Percentiles rank a stretch among this genome's conserved stretches.
Conservation (phyloP, 305 asterid genomes). For the Fraxinus platypoda region DNA sequence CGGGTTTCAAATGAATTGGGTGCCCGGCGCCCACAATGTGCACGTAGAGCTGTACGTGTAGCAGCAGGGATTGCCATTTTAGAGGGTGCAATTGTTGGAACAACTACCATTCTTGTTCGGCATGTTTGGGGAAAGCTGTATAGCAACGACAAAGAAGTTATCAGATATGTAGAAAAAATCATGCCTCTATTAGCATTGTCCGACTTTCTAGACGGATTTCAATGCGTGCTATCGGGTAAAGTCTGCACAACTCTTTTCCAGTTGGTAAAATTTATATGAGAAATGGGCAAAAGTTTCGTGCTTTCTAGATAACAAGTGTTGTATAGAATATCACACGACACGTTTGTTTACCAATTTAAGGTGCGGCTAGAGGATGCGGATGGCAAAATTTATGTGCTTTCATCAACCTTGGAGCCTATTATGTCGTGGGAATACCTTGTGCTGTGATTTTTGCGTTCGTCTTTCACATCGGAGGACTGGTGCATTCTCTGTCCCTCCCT, state of each 20-base stretch:
- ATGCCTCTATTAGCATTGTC: constrained; percentile 63
- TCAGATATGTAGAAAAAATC: constrained; percentile 53
- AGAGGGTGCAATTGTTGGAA: constrained; percentile 45
- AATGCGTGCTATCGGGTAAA: constrained; percentile 70
- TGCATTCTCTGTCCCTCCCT: constrained; percentile 13
- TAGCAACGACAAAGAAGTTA: constrained; percentile 61
- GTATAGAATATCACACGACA: background rate
- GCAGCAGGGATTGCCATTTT: constrained; percentile 49
- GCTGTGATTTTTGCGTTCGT: constrained; percentile 54
- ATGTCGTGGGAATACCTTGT: constrained; percentile 56
- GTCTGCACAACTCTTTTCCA: background rate
- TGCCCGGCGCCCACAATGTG: constrained; percentile 45
- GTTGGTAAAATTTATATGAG: background rate
- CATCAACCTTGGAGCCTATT: constrained; percentile 65
- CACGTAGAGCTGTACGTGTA: constrained; percentile 50
- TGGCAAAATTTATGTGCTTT: constrained; percentile 60
- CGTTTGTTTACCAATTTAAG: constrained; percentile 23
- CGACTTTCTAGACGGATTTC: constrained; percentile 71
- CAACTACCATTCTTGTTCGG: constrained; percentile 47
- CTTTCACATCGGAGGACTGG: constrained; percentile 61
- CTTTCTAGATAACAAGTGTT: no score
- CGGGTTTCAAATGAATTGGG: constrained; percentile 74
- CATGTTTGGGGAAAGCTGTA: constrained; percentile 65
- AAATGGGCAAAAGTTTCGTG: no score
- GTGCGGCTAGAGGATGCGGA: constrained; percentile 86